Evolutionary conservation across 106 monocot genomes (phyloP).

Genomic region (Alisma plantagoaquatica): DNA sequence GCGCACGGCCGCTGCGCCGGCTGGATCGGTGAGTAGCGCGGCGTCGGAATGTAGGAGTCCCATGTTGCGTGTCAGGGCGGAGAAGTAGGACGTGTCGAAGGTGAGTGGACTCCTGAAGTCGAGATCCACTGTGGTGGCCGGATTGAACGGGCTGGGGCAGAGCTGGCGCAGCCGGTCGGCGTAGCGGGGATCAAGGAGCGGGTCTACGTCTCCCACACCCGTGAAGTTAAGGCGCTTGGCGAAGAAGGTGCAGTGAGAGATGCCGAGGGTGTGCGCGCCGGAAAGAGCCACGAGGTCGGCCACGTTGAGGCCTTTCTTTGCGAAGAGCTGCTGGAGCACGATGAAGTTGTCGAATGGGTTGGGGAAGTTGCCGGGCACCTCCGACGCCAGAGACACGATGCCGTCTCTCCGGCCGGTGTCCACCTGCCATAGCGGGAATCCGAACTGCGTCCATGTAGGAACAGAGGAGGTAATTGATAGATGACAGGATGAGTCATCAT

Average conservation of each 20-base stretch:
- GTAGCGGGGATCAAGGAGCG: neutral
- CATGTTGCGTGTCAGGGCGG: neutral
- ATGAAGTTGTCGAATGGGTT: conserved; percentile 15
- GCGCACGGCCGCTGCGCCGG: neutral
- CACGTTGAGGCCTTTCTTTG: conserved; percentile 16
- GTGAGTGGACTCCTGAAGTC: neutral
- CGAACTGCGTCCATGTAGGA: too few relatives aligned
- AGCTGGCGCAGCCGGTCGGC: neutral
- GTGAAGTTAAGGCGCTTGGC: neutral
- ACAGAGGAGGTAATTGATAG: too few relatives aligned
- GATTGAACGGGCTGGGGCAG: neutral
- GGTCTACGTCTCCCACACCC: neutral
- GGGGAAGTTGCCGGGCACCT: conserved; percentile 26
- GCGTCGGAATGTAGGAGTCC: neutral
- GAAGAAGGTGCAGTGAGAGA: neutral
- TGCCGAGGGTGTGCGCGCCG: conserved; percentile 11
- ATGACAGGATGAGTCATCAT: too few relatives aligned
- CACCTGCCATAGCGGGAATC: conserved; percentile 26
- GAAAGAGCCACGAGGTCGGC: conserved; percentile 35
- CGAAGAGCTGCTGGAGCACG: conserved; percentile 13
- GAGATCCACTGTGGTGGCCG: neutral
- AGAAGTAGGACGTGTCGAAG: neutral
- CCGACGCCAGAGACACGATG: conserved; percentile 1
- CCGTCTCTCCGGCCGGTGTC: conserved; percentile 26
- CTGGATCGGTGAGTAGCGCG: neutral